Evolutionary conservation across 768 basidiomycete species (phyloP), one percentile per base, ranked within the genome.

Genomic region (Daedaleopsis nitida): DNA sequence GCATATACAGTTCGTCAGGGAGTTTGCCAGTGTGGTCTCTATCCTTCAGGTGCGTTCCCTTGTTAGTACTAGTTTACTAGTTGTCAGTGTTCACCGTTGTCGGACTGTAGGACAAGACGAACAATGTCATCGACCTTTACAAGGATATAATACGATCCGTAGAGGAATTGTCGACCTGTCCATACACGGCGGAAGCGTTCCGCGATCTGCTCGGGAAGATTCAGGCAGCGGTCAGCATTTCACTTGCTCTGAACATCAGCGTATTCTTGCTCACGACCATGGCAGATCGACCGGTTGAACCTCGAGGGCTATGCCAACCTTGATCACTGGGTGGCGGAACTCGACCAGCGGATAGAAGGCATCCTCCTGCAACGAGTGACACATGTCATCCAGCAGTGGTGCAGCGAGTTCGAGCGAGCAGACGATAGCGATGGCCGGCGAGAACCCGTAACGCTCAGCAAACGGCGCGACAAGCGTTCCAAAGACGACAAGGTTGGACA

Each of bases 11-110:
- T 98, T 94, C 65, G 96, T 98, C 11, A 84, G 94, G 58, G 96
- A 98, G 71, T 97, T 98, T 70, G 96, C 96, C 1, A 92, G 91
- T 62, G 85, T 94, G 5, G 91, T 98, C 0, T 96, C 95, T 1
- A 81, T 96, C 11, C 78, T 99, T 23, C 96, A 98, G 82, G 89
- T 89, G 56, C 24, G 73, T 58, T 21, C 12, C 19, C 13, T 9
- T 57, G 12, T n/a, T 63, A 1, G 11, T 16, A 21, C 9, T 8
- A 21, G 9, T 58, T 1, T 16, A 21, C 9, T 8, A 21, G 9
- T 58, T 1, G 10, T 37, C 34, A 52, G 8, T 17, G 24, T 42
- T 27, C 21, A 27, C 23, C 16, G 17, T 37, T 64, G 49, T 65
- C 47, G 27, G 42, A 24, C 52, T 52, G 57, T 44, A 91, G 87